Base-by-base conservation (phyloP, 306 rosid genomes). In the Abrus precatorius region DNA sequence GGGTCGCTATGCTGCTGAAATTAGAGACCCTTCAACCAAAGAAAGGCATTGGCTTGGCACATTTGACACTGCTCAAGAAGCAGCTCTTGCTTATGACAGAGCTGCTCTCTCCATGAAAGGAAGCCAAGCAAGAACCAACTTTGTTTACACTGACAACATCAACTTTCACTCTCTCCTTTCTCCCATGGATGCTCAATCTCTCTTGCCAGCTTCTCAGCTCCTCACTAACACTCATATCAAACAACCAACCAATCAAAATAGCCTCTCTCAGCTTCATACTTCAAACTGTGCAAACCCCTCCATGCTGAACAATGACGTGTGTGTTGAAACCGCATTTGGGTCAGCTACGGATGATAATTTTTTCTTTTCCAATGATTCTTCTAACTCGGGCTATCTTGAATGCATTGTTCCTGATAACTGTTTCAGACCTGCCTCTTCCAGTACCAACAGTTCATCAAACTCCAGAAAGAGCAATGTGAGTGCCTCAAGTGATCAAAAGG, bases 41-140 rank as follows among this genome's bases (percentile, higher is more conserved):
- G 99, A 96, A 73, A 89, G 98, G 71, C 99, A 96, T 74, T 96
- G 98, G 99, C 93, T 96, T 72, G 99, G 99, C 32, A 96, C 99
- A 9, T 96, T 96, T 81, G 99, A 96, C 85, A 96, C 99, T 84
- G 99, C 99, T 29, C 93, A 93, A 80, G 99, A 96, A 85, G 99
- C 99, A n/a, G 99, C 99, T 76, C 88, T 96, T 77, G 99, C 99
- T 87, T 96, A 96, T 92, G 99, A 96, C 82, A 89, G 97, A 82
- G 99, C 99, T 77, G 99, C 99, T 76, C 78, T 96, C 27, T 93
- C 98, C 87, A 96, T 96, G 91, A 96, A 96, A 86, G 99, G 99
- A 74, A 86, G 81, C 9, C 98, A 96, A 85, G 98, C 99, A 41
- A 89, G 99, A 83, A 96, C 99, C 48, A 96, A 96, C 79, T 96